Evolutionary conservation across 805 yeast species (phyloP).

Genomic region (Kluyveromyces starmeri): DNA sequence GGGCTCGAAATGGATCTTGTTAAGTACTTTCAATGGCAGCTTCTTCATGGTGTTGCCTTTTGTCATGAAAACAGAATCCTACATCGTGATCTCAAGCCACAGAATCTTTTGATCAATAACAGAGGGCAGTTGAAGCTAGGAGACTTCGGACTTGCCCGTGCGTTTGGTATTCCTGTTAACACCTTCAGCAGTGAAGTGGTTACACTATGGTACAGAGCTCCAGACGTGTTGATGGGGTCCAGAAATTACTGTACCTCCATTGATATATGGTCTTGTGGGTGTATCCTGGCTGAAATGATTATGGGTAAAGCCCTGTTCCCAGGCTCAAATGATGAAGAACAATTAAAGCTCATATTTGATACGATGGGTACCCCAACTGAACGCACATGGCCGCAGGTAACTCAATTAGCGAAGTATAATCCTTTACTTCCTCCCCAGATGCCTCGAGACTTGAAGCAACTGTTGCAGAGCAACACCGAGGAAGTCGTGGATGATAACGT

Average conservation of each 20-base stretch:
- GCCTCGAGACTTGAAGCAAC: constrained; percentile 48
- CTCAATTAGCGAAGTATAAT: constrained; percentile 84
- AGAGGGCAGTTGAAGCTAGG: constrained; percentile 89
- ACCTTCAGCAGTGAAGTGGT: constrained; percentile 98
- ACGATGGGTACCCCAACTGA: constrained; percentile 91
- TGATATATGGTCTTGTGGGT: constrained; percentile 98
- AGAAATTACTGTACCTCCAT: constrained; percentile 97
- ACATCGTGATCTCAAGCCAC: constrained; percentile 95
- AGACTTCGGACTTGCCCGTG: constrained; percentile 93
- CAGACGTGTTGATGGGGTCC: constrained; percentile 91
- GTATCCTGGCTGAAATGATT: constrained; percentile 97
- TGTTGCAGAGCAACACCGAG: constrained; percentile 24
- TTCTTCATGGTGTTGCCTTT: constrained; percentile 82
- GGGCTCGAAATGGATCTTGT: constrained; percentile 47
- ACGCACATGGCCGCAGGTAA: constrained; percentile 90
- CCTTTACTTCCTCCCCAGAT: constrained; percentile 89
- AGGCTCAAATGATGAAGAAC: constrained; percentile 97
- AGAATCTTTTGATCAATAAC: constrained; percentile 85
- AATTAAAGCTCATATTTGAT: constrained; percentile 86
- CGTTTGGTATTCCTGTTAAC: constrained; percentile 93
- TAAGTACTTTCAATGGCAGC: constrained; percentile 85
- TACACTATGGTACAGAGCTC: constrained; percentile 95
- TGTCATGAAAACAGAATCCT: constrained; percentile 92
- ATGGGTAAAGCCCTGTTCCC: constrained; percentile 92
- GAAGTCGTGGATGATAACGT: constrained; percentile 22